phyloP scores from a whole-genome alignment of 805 yeast species.

The Lipomyces kockii region DNA sequence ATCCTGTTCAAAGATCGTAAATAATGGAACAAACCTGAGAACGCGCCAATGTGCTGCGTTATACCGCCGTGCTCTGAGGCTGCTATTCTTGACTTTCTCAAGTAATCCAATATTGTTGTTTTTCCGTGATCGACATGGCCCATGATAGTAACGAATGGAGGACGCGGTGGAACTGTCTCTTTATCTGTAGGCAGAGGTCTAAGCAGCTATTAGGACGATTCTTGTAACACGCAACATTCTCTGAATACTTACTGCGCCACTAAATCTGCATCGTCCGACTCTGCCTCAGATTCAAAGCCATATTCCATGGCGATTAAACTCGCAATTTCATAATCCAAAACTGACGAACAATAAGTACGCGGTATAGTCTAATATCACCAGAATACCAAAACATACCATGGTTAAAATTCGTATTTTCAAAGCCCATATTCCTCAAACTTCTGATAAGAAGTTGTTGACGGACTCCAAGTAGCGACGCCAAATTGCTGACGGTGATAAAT shows the following conservation, averaged over 20 bases:
- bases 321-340: constrained; percentile 85
- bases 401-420: constrained; percentile 56
- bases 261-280: constrained; percentile 49
- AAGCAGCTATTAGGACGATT: not conserved
- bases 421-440: constrained; percentile 71
- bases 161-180: constrained; percentile 62
- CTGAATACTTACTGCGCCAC: constrained; percentile 8
- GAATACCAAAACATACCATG: constrained; percentile 61
- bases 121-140: constrained; percentile 99
- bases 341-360: not conserved
- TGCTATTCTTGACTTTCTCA: constrained; percentile 84
- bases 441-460: constrained; percentile 59
- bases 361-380: not conserved
- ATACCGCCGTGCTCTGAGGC: constrained; percentile 92
- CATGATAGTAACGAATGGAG: constrained; percentile 97
- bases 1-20: not conserved
- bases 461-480: constrained; percentile 71
- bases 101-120: constrained; percentile 86
- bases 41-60: constrained; percentile 98
- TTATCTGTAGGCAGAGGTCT: constrained; percentile 50
- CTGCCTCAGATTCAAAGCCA: constrained; percentile 64
- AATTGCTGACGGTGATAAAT: constrained; percentile 73
- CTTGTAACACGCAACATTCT: not conserved
- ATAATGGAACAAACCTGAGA: constrained; percentile 52
- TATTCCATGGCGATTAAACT: constrained; percentile 86